Evolutionary conservation across 192 early-diverging fungal genomes (phyloP).

Genomic region (Backusella circina): DNA sequence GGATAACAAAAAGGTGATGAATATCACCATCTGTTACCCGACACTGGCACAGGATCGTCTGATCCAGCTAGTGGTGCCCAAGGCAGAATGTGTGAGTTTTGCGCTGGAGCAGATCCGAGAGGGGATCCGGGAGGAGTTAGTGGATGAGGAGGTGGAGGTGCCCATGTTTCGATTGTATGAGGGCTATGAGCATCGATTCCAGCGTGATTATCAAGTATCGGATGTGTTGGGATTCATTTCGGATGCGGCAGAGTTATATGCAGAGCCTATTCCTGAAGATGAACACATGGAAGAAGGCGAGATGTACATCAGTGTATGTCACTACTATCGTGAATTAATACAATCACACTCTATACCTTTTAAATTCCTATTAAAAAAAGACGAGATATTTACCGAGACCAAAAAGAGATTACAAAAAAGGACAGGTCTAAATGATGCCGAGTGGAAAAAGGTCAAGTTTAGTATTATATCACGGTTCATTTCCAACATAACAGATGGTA

Average conservation of each 20-base stretch:
- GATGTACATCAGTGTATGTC: conserved; percentile 59
- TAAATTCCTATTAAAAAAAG: conserved; percentile 64
- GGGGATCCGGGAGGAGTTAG: conserved; percentile 33
- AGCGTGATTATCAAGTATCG: conserved; percentile 30
- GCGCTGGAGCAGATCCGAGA: conserved; percentile 3
- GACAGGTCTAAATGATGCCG: conserved; percentile 77
- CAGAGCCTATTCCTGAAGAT: conserved; percentile 53
- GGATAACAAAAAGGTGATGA: conserved; percentile 74
- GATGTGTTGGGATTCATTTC: conserved; percentile 42
- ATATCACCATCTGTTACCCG: conserved; percentile 62
- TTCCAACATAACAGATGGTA: neutral
- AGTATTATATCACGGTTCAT: conserved; percentile 31
- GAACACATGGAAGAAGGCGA: conserved; percentile 35
- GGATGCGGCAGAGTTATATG: conserved; percentile 44
- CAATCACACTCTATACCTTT: conserved; percentile 84
- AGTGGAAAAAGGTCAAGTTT: conserved; percentile 66
- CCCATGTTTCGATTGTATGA: conserved; percentile 52
- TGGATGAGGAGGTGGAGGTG: conserved; percentile 24
- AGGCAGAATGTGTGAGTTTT: conserved; percentile 14
- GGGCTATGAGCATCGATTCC: conserved; percentile 44
- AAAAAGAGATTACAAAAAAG: conserved; percentile 66
- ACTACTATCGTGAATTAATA: conserved; percentile 68
- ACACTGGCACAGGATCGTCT: conserved; percentile 54
- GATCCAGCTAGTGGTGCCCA: conserved; percentile 69
- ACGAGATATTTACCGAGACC: conserved; percentile 66